These are phyloP conservation scores for Exophiala sp. DNA, from an alignment of 2,329 filamentous ascomycete genomes.

Conservation along the genomic window DNA sequence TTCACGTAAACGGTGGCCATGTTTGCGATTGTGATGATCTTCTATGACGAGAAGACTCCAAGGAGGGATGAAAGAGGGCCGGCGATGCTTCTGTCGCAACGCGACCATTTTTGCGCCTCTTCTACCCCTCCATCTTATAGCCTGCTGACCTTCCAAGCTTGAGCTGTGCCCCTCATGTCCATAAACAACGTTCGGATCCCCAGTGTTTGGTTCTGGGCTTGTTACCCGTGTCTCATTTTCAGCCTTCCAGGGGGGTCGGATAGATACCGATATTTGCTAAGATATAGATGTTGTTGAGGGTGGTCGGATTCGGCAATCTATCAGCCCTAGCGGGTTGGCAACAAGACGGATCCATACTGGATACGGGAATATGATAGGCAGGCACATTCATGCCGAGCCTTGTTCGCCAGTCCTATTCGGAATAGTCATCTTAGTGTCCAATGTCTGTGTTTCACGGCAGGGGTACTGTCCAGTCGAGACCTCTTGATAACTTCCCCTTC, in stretches of 20 bases:
- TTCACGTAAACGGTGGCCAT: conserved; percentile 28
- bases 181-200: too few relatives aligned
- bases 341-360: neutral
- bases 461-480: neutral
- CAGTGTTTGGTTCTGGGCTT: neutral
- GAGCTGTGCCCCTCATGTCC: too few relatives aligned
- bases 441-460: neutral
- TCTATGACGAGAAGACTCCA: neutral
- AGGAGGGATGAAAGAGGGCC: neutral
- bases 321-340: neutral
- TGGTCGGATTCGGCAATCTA: neutral
- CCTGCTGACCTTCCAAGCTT: neutral
- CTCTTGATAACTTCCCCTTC: neutral
- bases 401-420: neutral
- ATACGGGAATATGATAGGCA: neutral
- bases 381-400: neutral
- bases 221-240: neutral
- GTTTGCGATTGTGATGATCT: neutral
- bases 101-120: neutral
- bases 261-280: neutral
- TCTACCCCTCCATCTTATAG: neutral
- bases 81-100: too few relatives aligned
- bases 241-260: neutral
- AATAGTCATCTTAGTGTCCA: neutral
- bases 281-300: neutral